Conservation (phyloP, 495 filamentous ascomycete genomes). For the Xylaria castorea region DNA sequence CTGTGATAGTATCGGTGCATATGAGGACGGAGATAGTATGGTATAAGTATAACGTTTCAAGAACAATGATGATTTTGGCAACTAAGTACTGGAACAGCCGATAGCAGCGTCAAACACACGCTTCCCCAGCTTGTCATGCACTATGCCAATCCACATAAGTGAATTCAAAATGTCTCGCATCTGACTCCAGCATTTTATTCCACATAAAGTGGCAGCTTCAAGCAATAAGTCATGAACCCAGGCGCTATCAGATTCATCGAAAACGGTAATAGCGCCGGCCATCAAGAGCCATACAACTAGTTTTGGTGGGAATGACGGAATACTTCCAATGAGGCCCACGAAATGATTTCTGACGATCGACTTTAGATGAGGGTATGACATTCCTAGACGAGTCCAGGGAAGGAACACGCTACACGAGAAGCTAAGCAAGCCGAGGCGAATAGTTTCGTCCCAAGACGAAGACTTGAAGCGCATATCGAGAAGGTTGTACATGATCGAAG, state of each 20-base stretch:
- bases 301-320: not conserved
- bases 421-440: constrained; percentile 50
- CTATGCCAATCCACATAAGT: constrained; percentile 43
- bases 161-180: constrained; percentile 27
- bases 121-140: constrained; percentile 42
- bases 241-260: not conserved
- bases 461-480: constrained; percentile 40
- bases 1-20: no score
- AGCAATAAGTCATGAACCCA: not conserved
- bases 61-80: not conserved
- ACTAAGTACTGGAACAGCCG: not conserved
- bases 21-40: not conserved
- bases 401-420: constrained; percentile 50
- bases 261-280: not conserved
- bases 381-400: constrained; percentile 41
- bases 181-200: not conserved
- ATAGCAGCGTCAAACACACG: constrained; percentile 12
- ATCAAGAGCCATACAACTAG: constrained; percentile 1
- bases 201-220: not conserved
- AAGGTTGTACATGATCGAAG: constrained; percentile 52
- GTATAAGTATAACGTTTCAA: not conserved
- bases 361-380: constrained; percentile 38
- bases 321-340: not conserved
- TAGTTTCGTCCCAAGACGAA: constrained; percentile 41
- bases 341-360: not conserved